Base-by-base conservation (phyloP, 768 basidiomycete species). In the Russula foetens region DNA sequence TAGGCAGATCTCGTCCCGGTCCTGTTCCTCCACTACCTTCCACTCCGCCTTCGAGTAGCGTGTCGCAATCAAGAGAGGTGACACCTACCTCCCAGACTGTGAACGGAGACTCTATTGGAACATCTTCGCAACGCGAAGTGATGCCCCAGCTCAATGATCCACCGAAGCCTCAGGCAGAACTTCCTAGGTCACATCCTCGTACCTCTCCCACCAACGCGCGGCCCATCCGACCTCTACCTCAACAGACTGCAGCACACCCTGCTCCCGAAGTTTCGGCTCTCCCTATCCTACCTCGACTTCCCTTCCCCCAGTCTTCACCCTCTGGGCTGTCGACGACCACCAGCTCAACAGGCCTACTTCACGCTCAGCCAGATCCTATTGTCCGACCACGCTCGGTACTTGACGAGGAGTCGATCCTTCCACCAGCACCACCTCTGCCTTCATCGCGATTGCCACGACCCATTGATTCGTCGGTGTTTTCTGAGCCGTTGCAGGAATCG, bases 401-500 rank as follows among this genome's bases (percentile, higher is more conserved):
- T 50, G 59, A 66, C 19, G 65, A 66, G 39, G 58, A 65, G 15
- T 58, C 56, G 24, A 48, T 38, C 4, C 47, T 58, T 38, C 62
- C 54, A 5, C 51, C 55, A 8, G 49, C 59, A 12, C 59, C 59
- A 7, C 56, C 58, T 29, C 31, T 28, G 29, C 60, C 50, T 26
- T 19, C 24, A 47, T 54, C 26, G 52, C 45, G 61, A 43, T 35
- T 57, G 17, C 62, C 28, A 44, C 58, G 65, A 51, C 54, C 50
- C 17, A 58, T 66, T 11, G 63, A 64, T 39, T 64, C 65, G 1
- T 64, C 65, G 2, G 65, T 66, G n/a, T 66, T 66, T 54, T 66
- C 65, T 19, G 62, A 66, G 54, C 65, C 65, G 1, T 29, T 66
- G 54, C 65, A 73, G 14, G 76, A 77, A 24, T 69, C 70, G 56